Evolutionary conservation across 345 rosid species (phyloP), one percentile per base, ranked within the genome.

Genomic region (Nasturtium officinale): DNA sequence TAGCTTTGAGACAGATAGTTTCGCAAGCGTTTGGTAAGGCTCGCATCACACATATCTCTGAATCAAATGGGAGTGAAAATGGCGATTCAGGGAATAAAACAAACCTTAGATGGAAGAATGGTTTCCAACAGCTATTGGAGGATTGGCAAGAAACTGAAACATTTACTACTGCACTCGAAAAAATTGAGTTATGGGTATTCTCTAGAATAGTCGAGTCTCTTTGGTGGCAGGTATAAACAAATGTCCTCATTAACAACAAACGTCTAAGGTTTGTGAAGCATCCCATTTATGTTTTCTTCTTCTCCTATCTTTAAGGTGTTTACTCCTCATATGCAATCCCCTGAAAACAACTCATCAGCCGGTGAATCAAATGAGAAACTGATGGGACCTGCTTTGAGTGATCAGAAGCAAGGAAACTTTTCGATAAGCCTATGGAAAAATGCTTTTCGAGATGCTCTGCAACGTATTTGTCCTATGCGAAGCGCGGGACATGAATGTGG

Each of bases 81-180:
- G 28, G 50, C 12, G 59, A 64, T 29, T 63, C 55, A 35, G 67
- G 58, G 53, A 77, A 77, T 71, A 63, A 69, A 40, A 56, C 60
- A 38, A 76, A 64, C 71, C 28, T 63, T 37, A 70, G 51, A 63
- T 58, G 75, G 79, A 80, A 74, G 70, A 82, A 80, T 79, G 85
- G 84, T 61, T 85, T 68, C 43, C 48, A 80, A 77, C 85, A 78
- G 68, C 78, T 84, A 67, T 52, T 59, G 29, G 90, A 86, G 18
- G 94, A 92, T 82, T 95, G 98, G 99, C 96, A 92, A 83, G 97
- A 95, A 78, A 87, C 89, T 28, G 94, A 87, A 71, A 90, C 98
- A 45, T 87, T 88, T 71, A 83, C 79, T 5, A 60, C 86, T 57
- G 92, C 97, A n/a, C 63, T 95, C 25, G 94, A 82, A 76, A 91